Evolutionary conservation across 495 filamentous ascomycete genomes (phyloP).

Genomic region (Penicillium dipodomyicola): DNA sequence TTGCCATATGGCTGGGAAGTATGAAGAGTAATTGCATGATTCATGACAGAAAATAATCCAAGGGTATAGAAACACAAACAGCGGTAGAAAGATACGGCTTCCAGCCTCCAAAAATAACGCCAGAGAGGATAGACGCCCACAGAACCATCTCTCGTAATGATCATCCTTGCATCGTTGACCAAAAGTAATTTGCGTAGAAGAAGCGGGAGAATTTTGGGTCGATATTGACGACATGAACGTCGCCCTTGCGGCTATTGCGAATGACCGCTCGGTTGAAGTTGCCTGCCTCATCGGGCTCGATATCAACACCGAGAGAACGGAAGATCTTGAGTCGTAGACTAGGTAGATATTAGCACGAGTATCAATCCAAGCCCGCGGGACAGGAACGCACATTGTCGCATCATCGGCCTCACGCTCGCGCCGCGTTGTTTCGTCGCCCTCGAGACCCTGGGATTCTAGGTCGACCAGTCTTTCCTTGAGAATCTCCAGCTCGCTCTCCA

Average conservation of each 20-base stretch:
- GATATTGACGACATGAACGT: slow-evolving; percentile 92
- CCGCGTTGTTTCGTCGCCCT: slow-evolving; percentile 54
- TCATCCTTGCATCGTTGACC: slow-evolving; percentile 70
- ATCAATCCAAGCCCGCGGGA: not conserved
- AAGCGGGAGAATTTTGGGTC: slow-evolving; percentile 86
- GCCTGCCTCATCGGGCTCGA: slow-evolving; percentile 76
- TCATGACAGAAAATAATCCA: slow-evolving; percentile 17
- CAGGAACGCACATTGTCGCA: slow-evolving; percentile 47
- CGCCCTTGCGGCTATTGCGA: slow-evolving; percentile 80
- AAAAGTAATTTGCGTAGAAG: slow-evolving; percentile 96
- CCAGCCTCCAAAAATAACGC: slow-evolving; percentile 25
- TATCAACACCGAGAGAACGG: slow-evolving; percentile 84
- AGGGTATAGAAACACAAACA: slow-evolving; percentile 28
- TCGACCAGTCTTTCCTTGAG: slow-evolving; percentile 73
- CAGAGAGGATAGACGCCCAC: slow-evolving; percentile 8
- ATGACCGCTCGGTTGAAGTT: slow-evolving; percentile 85
- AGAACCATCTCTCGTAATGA: not conserved
- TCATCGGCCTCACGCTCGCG: slow-evolving; percentile 63
- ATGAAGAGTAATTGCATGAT: slow-evolving; percentile 9
- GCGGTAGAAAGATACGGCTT: slow-evolving; percentile 8
- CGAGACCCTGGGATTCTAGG: slow-evolving; percentile 75
- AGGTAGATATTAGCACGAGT: slow-evolving; percentile 15
- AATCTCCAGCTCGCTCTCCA: slow-evolving; percentile 77
- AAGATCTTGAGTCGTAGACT: slow-evolving; percentile 88
- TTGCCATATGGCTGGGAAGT: not conserved